Percentiles rank a stretch among this genome's conserved stretches.
Evolutionary conservation across 208 protist species (phyloP).

Genomic region (Tritrichomonas foetus): DNA sequence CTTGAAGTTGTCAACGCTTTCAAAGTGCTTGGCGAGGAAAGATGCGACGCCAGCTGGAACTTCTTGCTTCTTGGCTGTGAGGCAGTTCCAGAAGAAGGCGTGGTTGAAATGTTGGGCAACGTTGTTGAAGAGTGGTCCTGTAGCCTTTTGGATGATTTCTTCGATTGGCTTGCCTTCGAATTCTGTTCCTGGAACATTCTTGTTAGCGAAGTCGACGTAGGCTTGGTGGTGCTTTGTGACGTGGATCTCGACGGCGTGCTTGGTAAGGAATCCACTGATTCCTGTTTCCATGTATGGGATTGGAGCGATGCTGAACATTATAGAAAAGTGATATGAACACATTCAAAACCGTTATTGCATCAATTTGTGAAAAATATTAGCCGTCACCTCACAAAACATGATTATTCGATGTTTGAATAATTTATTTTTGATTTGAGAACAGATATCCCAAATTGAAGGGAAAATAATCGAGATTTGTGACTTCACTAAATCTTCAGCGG

Average conservation of each 20-base stretch:
- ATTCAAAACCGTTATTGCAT: no score
- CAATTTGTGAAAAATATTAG: no score
- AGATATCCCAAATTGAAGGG: no score
- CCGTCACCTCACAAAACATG: no score
- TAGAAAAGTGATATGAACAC: background rate
- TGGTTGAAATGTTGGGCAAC: conserved; percentile 27
- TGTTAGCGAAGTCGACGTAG: conserved; percentile 9
- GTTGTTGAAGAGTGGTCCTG: conserved; percentile 18
- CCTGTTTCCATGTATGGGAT: background rate
- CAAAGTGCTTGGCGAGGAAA: background rate
- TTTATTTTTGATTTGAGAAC: no score
- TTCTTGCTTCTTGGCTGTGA: background rate
- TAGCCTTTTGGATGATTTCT: background rate
- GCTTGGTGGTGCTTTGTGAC: conserved; percentile 33
- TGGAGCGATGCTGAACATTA: conserved; percentile 32
- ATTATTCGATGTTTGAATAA: no score
- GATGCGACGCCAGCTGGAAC: background rate
- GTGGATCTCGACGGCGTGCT: background rate
- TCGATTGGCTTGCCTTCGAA: conserved; percentile 1
- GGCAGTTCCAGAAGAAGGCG: conserved; percentile 11
- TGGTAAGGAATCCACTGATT: background rate
- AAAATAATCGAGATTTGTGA: no score
- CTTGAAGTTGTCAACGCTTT: conserved; percentile 1
- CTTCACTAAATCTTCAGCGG: no score
- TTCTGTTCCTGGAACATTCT: background rate